Base-by-base conservation (phyloP, 192 early-diverging fungal genomes). In the Radiomyces spectabilis region DNA sequence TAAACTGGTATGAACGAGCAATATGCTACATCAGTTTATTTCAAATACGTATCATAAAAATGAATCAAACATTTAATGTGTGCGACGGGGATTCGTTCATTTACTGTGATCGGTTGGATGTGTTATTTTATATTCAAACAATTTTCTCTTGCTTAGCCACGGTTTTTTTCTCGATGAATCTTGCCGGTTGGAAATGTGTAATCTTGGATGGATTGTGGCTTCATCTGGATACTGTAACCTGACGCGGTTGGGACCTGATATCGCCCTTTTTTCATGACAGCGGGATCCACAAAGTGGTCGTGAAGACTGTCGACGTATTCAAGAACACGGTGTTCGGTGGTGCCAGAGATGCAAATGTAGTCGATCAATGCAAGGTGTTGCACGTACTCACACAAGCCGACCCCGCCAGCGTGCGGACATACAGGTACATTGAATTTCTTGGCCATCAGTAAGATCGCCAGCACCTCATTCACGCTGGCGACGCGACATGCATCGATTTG, bases 291-390 rank as follows among this genome's bases (percentile, higher is more conserved):
- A 29, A 63, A 69, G 32, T 69, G 67, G 16, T 69, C 67, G 44
- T 69, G 67, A 21, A 69, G 41, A 39, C 64, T 60, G 30, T 69
- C 67, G 26, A 63, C 67, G 55, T 63, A 69, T 54, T 69, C 67
- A 33, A 69, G 57, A 5, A 69, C 42, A 59, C 61, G 57, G 26
- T 50, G 46, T 5, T 69, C 61, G 3, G 41, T 41, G 3, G 61
- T 54, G 32, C 43, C 67, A 27, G 61, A 63, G 22, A 69, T 49
- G 37, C 54, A 57, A 16, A 69, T 69, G 30, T 69, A 69, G 32
- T 69, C 61, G 40, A 69, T 62, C 26, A 69, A 41, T n/a, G 67
- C 57, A 5, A 69, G 42, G 39, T 69, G 67, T 29, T 69, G 67
- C 9, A 62, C 61, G 29, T 63, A 63, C 31, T 69, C 67, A 25